Evolutionary conservation across 371 early-diverging fungal genomes (phyloP).

Genomic region (Mucor saturninus): DNA sequence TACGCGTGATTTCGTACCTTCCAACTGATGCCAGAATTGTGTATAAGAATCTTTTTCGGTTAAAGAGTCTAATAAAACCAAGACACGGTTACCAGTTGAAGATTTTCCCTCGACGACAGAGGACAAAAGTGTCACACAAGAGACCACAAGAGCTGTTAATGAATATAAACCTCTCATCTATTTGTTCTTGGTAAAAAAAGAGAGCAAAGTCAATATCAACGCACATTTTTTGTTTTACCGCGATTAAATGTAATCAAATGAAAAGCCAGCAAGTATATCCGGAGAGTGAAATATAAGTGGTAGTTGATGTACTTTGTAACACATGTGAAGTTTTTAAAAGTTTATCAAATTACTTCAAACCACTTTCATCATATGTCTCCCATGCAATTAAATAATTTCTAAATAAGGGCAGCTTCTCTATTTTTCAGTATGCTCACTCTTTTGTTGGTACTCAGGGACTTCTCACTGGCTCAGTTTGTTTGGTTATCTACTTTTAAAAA

Average conservation of each 20-base stretch:
- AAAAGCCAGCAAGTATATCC: constrained; percentile 17
- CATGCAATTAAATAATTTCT: no score
- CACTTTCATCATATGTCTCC: no score
- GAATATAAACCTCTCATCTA: constrained; percentile 26
- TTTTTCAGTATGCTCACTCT: no score
- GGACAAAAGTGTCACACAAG: constrained; percentile 12
- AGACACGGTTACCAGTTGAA: constrained; percentile 65
- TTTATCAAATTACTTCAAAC: no score
- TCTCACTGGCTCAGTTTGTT: no score
- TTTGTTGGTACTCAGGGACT: no score
- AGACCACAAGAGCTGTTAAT: constrained; percentile 20
- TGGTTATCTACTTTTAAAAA: no score
- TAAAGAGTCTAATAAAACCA: constrained; percentile 76
- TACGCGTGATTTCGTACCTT: constrained; percentile 50
- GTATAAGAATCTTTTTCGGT: constrained; percentile 57
- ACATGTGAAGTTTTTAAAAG: no score
- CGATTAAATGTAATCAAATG: constrained; percentile 16
- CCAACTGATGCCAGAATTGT: constrained; percentile 65
- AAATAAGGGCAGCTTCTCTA: no score
- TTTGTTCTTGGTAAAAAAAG: not conserved
- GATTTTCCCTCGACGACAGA: constrained; percentile 55
- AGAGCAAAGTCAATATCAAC: not conserved
- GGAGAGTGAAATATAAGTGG: not conserved
- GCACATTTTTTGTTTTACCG: not conserved
- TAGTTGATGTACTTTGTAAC: no score